phyloP scores from a whole-genome alignment of 2,329 filamentous ascomycete species.

The Clonostachys rhizophaga region DNA sequence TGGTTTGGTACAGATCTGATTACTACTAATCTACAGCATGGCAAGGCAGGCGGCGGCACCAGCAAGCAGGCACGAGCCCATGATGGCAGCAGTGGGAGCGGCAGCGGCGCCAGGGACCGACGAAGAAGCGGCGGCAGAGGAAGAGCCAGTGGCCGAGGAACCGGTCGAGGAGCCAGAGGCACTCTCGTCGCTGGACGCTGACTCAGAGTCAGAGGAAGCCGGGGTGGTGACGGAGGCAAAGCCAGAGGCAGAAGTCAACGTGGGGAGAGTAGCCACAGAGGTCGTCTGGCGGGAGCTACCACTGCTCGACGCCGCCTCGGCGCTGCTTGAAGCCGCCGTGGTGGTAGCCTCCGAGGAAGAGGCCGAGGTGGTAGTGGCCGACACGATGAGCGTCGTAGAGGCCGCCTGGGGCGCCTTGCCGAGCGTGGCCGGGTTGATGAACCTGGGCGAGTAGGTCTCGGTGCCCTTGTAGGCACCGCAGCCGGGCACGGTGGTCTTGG shows the following conservation, averaged over 20 bases:
- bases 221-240: too few species aligned
- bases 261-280: too few species aligned
- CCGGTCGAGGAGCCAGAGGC: too few species aligned
- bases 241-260: too few species aligned
- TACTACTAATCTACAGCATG: background rate
- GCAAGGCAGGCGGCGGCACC: background rate
- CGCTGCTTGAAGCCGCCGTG: background rate
- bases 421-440: constrained; percentile 28
- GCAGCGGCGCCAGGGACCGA: background rate
- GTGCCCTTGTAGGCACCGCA: constrained; percentile 53
- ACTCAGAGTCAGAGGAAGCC: too few species aligned
- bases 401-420: background rate
- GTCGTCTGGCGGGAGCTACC: background rate
- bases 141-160: background rate
- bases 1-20: too few species aligned
- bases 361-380: background rate
- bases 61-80: background rate
- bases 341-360: background rate
- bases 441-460: constrained; percentile 46
- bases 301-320: background rate
- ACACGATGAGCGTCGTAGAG: background rate
- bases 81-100: background rate
- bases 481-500: constrained; percentile 59
- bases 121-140: background rate
- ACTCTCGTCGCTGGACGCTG: too few species aligned